Base-by-base conservation (phyloP, 2,329 filamentous ascomycete genomes). In the Colletotrichum higginsianum region DNA sequence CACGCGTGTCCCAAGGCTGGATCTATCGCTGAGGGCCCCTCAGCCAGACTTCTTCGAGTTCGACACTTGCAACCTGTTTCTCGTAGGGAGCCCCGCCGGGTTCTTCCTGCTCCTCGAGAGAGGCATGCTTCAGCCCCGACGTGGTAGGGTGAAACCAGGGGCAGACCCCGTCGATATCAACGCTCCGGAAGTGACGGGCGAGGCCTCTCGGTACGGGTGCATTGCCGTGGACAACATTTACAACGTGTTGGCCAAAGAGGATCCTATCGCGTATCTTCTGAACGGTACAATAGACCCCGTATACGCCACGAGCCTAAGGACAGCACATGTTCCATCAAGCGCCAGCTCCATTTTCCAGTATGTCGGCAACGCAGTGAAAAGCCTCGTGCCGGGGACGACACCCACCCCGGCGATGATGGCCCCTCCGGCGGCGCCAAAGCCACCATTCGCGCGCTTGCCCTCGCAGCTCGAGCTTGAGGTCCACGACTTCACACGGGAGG, bases 211-310 rank as follows among this genome's bases (percentile, higher is more conserved):
- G 7, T 98, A 97, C 80, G 96, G 96, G 21, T 98, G 96, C 80
- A 85, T 98, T 38, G 94, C 96, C 0, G 93, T 98, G 1, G 94
- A 98, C 83, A 99, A 98, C 79, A 89, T 99, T 67, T 99, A 98
- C 86, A 99, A 99, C 77, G 89, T 99, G 74, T 89, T 98, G 79
- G 85, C 89, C 49, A 87, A 86, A 73, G 88, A 91, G 75, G 89
- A 90, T 76, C 89, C 96, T 2, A 97, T 99, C 67, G 94, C 95
- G 1, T 98, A 98, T 80, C 88, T 96, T 18, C 89, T 98, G 69
- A 99, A 98, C 77, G 94, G 95, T 26, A 92, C 95, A 4, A 91
- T 98, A 52, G 96, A 99, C 79, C 89, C 90, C 5, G 86, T 87
- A 26, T 98, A 98, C 76, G 92, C 95, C 0, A 86, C 90, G 9